Evolutionary conservation across 2,329 filamentous ascomycete genomes (phyloP), one percentile per base, ranked within the genome.

Genomic region (Aaosphaeria arxii): DNA sequence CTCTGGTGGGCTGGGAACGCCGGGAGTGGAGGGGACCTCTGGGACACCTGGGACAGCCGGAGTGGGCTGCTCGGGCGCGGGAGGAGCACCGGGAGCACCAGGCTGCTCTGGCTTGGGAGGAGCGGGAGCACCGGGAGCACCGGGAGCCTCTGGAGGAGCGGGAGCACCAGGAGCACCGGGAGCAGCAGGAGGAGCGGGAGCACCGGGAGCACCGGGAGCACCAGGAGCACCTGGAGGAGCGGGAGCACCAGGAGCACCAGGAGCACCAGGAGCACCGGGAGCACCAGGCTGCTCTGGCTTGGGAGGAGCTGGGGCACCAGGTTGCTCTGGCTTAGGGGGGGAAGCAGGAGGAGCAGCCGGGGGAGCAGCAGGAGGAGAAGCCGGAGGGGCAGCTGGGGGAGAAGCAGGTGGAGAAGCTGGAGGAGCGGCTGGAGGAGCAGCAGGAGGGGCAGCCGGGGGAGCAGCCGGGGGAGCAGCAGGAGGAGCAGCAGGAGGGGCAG

Each of bases 381-480:
- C 49, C 5, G 53, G 54, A 40, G 49, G 52, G 29, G 56, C 31
- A 6, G 48, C 17, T 46, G 24, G 5, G 36, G 11, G 9, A 13
- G 7, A 43, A 29, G 41, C 41, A 46, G 13, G 44, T 48, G 35
- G 6, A 6, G 42, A 52, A n/a, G 48, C 43, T 4, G 47, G 30
- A 35, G 17, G 44, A 1, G 47, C 48, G 32, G 55, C 51, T 7
- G 46, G 48, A 17, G 46, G 49, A 13, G 53, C 44, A 33, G 44
- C 47, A 7, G 44, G 50, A 31, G 54, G 51, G 32, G 49, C 56
- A 33, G 55, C 58, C n/a, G 51, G 46, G 48, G 48, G 52, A 17
- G 44, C 40, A 13, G 53, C 42, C 29, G 28, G 39, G 30, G 24
- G 9, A 11, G 39, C 11, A 11, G 11, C 11, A 41, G 39, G 11